Conservation (phyloP, 768 basidiomycete genomes). For the Phallus indusiatus region DNA sequence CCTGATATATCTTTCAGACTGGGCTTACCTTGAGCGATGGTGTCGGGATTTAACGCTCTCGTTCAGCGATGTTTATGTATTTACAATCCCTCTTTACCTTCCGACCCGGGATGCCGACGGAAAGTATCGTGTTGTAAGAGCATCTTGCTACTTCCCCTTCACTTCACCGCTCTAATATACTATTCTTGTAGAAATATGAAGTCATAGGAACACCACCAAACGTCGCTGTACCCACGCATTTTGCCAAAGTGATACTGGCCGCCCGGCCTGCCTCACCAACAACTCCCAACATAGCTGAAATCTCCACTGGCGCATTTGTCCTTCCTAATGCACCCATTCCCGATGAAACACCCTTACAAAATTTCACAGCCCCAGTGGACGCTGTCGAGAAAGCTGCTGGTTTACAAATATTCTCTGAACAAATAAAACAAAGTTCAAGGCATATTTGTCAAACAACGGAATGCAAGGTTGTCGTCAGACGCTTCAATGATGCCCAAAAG, state of each 20-base stretch:
- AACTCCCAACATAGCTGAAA: conserved; percentile 59
- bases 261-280: conserved; percentile 66
- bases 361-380: conserved; percentile 85
- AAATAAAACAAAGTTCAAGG: conserved; percentile 62
- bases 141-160: not conserved
- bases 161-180: not conserved
- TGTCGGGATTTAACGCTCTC: conserved; percentile 79
- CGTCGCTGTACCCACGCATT: conserved; percentile 92
- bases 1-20: conserved; percentile 43
- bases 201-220: conserved; percentile 90
- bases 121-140: conserved; percentile 88
- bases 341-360: conserved; percentile 70
- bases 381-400: conserved; percentile 87
- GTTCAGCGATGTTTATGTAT: conserved; percentile 93
- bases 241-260: conserved; percentile 89
- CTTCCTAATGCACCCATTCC: conserved; percentile 91
- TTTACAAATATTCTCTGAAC: conserved; percentile 76
- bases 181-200: conserved; percentile 66
- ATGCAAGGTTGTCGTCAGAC: conserved; percentile 79
- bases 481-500: conserved; percentile 88
- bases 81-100: conserved; percentile 95
- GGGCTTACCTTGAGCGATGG: conserved; percentile 96
- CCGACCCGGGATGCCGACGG: conserved; percentile 80
- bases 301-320: conserved; percentile 89
- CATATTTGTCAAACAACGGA: conserved; percentile 85